Percentiles rank a stretch among this genome's conserved stretches.
phyloP scores from a whole-genome alignment of 2,329 filamentous ascomycete genomes.

The Colletotrichum sp. region DNA sequence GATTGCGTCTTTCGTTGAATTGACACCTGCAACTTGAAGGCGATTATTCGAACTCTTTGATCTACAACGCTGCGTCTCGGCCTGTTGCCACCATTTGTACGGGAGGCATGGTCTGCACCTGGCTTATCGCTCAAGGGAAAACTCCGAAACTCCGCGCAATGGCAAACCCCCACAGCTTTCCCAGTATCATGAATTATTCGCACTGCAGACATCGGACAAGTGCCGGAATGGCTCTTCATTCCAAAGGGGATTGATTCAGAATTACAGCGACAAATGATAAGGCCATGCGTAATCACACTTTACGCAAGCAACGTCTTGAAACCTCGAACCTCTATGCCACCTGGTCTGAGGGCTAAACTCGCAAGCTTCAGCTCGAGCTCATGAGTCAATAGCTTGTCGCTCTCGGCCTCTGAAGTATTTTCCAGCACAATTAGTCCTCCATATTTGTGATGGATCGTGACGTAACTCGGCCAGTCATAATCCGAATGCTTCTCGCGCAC shows the following conservation, averaged over 20 bases:
- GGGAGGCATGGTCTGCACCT: fast-evolving
- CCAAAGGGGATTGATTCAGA: not conserved
- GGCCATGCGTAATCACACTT: not conserved
- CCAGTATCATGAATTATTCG: not conserved
- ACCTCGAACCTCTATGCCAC: not conserved
- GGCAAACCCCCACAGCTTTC: fast-evolving
- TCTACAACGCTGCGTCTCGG: not conserved
- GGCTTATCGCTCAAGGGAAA: fast-evolving
- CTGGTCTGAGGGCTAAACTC: not conserved
- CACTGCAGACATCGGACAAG: fast-evolving
- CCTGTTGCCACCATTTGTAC: not conserved
- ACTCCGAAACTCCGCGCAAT: not conserved
- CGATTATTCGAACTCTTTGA: fast-evolving
- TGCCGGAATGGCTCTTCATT: not conserved
- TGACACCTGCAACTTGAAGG: not conserved
- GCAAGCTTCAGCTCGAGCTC: not conserved
- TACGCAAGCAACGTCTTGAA: not conserved
- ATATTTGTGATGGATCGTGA: not conserved
- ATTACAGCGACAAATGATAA: not conserved
- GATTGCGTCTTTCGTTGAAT: not conserved
- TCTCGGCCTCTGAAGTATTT: not conserved
- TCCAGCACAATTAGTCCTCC: not conserved
- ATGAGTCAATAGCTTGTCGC: not conserved
- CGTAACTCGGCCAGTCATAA: not conserved
- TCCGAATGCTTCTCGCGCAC: not conserved